Evolutionary conservation across 306 rosid genomes (phyloP), one percentile per base, ranked within the genome.

Genomic region (Trifolium dubium): DNA sequence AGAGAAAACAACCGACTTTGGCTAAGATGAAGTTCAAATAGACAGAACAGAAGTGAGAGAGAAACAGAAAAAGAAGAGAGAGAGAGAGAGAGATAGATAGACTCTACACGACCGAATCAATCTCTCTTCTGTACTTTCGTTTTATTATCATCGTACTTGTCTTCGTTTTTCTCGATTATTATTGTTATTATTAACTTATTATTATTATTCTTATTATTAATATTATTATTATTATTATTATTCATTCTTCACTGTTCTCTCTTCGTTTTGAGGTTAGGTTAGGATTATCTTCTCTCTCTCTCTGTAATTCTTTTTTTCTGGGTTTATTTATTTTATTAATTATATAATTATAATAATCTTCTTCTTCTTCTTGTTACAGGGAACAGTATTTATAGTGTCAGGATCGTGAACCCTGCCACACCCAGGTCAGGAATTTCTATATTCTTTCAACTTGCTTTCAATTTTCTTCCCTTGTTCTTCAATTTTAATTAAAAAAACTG

Each of bases 261-360:
- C 62, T 53, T 80, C 43, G 47, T 69, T 79, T 80, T 53, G 66
- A 74, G 84, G 84, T 80, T 0, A 74, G 84, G 84, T 80, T 0
- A 37, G 17, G 17, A 54, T 59, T 63, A 8, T 62, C 5, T 5
- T 43, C 10, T 72, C 3, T 70, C 5, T 31, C 8, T 30, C 9
- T 34, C 9, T 35, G 19, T 3, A 0, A 49, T 46, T 32, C 6
- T 11, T 61, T 11, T 61, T 77, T 77, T 67, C 5, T 23, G 15
- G 18, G 41, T 17, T 3, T 63, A 39, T 23, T 51, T 28, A 51
- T 64, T 8, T 28, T 37, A 11, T 43, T 43, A 43, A 43, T n/a
- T 37, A 37, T 37, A 5, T 23, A 23, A 23, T 23, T 37, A 37
- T 37, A 37, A 37, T 15, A 30, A 3, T 23, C 23, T 23, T 10